phyloP scores from a whole-genome alignment of 805 yeast species.

The Helenozyma baotianmanensis region DNA sequence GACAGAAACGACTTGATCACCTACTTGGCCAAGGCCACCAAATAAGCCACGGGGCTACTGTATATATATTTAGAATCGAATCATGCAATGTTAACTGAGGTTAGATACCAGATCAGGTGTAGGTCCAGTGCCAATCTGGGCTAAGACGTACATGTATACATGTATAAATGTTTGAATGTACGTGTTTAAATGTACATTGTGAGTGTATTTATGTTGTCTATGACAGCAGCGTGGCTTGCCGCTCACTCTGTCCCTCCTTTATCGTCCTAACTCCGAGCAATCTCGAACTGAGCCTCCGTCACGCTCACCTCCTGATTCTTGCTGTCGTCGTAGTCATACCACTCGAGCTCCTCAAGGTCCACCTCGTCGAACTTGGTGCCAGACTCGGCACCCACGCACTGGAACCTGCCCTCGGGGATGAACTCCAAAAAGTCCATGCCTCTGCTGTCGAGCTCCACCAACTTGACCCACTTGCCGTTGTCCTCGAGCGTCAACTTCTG shows the following conservation, averaged over 20 bases:
- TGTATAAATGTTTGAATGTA: no score
- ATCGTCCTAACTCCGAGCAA: conserved; percentile 27
- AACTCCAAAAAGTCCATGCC: conserved; percentile 75
- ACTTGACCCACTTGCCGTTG: conserved; percentile 36
- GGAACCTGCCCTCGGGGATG: conserved; percentile 60
- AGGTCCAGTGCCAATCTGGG: no score
- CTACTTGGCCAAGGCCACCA: conserved; percentile 56
- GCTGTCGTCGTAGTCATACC: conserved; percentile 94
- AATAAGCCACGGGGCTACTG: conserved; percentile 19
- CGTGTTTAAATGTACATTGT: no score
- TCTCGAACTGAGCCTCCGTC: conserved; percentile 65
- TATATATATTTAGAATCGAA: conserved; percentile 9
- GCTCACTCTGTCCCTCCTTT: no score
- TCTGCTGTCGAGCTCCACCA: conserved; percentile 77
- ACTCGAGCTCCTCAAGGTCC: conserved; percentile 75
- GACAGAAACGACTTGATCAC: conserved; percentile 97
- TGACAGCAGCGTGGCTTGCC: no score
- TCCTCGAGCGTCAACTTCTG: conserved; percentile 36
- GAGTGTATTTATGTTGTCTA: no score
- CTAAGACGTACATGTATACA: no score
- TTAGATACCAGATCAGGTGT: no score
- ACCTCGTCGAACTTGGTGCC: conserved; percentile 55
- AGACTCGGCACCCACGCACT: conserved; percentile 50
- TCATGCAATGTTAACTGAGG: no score
- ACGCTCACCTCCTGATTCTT: conserved; percentile 77